A percentile compares a stretch with the other conserved stretches of the same genome.
Evolutionary conservation across 179 eudicot species (phyloP).

Genomic region (Dionaea muscipula): DNA sequence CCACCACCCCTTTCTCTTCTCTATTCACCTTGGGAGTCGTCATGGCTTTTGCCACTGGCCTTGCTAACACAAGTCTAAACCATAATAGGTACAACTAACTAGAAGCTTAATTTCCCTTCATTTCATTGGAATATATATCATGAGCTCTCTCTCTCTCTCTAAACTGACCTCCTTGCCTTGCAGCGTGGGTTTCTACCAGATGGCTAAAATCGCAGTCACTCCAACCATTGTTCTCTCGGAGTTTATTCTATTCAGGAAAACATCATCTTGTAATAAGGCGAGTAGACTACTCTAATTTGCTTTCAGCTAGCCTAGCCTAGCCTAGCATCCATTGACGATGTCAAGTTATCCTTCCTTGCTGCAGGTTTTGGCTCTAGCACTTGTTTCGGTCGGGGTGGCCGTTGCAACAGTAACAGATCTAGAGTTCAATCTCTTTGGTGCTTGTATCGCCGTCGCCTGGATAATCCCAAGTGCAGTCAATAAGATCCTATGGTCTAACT

Average conservation of each 20-base stretch:
- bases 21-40: constrained; percentile 70
- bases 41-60: constrained; percentile 91
- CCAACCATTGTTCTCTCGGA: constrained; percentile 85
- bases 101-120: no score
- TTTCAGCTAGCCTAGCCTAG: no score
- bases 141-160: no score
- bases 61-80: constrained; percentile 74
- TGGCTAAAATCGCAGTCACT: constrained; percentile 97
- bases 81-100: constrained; percentile 96
- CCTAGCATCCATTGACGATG: no score
- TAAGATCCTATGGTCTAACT: constrained; percentile 77
- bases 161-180: no score
- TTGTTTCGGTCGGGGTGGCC: constrained; percentile 77
- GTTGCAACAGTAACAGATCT: constrained; percentile 86
- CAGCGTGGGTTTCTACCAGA: constrained; percentile 98
- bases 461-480: constrained; percentile 81
- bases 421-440: constrained; percentile 75
- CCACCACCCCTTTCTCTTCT: constrained; percentile 70
- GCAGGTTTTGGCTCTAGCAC: constrained; percentile 59
- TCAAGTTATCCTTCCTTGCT: no score
- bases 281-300: background rate
- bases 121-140: no score
- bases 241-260: constrained; percentile 58
- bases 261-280: constrained; percentile 52
- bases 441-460: constrained; percentile 78